Evolutionary conservation across 2,329 filamentous ascomycete species (phyloP), one percentile per base, ranked within the genome.

Genomic region (Colletotrichum incanum): DNA sequence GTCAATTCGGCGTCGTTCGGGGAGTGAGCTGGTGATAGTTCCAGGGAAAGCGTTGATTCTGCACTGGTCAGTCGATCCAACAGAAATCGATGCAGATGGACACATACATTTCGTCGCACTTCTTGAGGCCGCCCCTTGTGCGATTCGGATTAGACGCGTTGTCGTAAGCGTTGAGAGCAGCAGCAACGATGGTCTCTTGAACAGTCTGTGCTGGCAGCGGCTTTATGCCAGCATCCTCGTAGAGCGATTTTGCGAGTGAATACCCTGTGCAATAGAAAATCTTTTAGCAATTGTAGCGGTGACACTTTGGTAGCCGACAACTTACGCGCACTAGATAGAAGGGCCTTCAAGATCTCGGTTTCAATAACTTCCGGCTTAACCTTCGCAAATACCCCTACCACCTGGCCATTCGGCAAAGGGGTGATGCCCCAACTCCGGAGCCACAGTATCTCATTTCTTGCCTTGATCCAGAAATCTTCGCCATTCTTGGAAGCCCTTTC

Each of bases 121-220:
- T 94, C 81, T 94, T 94, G 77, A 96, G 86, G 0, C 92, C 92
- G 20, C 94, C 94, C 75, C 93, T 87, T 2, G 89, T 93, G 67
- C 90, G 90, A 76, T 96, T 95, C 0, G 93, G 93, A 77, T 96
- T 96, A 28, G 92, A 93, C 3, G 94, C 93, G 78, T 94, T 94
- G 77, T 96, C 94, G 78, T 95, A 96, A 5, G 92, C 89, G 65
- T 89, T 86, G 83, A 95, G 88, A 1, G 92, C 92, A 58, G 90
- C 86, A 1, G 85, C 85, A 52, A 93, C 83, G 11, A 94, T 84
- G 1, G 90, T 89, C 5, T 90, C 86, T 77, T 90, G 88, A 1
- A 94, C 81, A 8, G 86, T 79, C 3, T 86, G 80, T 3, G 79
- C 77, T 2, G 86, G 77, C 3, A 94, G 83, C 5, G 88, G 87